Percentiles rank a stretch among this genome's conserved stretches.
Conservation (phyloP, 345 rosid species). For the Populus euphratica region DNA sequence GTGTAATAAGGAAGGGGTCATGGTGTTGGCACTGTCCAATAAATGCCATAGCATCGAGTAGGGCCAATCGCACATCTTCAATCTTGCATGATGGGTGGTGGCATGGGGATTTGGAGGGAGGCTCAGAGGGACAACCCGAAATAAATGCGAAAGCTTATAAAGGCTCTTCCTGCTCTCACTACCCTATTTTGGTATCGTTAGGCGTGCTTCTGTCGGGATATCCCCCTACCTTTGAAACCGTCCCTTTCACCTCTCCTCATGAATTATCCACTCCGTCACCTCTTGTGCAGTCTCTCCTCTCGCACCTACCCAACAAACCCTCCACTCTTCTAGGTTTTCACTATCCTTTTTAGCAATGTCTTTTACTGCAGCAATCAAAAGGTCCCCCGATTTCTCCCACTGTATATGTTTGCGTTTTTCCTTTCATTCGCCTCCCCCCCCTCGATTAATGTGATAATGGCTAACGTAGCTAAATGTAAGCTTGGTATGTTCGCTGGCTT, state of each 20-base stretch:
- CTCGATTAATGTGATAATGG: not conserved
- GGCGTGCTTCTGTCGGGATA: conserved; percentile 34
- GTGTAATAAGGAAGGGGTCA: conserved; percentile 5
- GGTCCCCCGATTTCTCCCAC: not conserved
- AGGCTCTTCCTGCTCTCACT: not conserved
- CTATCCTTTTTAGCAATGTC: not conserved
- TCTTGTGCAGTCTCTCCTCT: not conserved
- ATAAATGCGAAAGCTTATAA: conserved; percentile 26
- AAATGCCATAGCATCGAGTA: conserved; percentile 33
- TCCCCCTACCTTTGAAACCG: conserved; percentile 24
- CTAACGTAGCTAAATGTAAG: not conserved
- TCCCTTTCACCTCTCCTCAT: conserved; percentile 12
- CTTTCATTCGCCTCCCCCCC: not conserved
- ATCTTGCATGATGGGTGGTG: not conserved
- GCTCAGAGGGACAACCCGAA: conserved; percentile 36
- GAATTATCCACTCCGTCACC: not conserved
- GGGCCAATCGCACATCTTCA: conserved; percentile 15
- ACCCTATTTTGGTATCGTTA: conserved; percentile 1
- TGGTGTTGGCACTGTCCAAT: conserved; percentile 55
- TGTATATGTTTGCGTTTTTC: not conserved
- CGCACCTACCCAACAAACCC: not conserved
- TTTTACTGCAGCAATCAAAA: not conserved
- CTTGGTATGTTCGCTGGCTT: not conserved
- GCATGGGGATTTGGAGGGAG: conserved; percentile 12
- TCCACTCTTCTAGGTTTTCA: not conserved